Conservation (phyloP, 176 grass and related monocot species). For the Bolboschoenus planiculmis region DNA sequence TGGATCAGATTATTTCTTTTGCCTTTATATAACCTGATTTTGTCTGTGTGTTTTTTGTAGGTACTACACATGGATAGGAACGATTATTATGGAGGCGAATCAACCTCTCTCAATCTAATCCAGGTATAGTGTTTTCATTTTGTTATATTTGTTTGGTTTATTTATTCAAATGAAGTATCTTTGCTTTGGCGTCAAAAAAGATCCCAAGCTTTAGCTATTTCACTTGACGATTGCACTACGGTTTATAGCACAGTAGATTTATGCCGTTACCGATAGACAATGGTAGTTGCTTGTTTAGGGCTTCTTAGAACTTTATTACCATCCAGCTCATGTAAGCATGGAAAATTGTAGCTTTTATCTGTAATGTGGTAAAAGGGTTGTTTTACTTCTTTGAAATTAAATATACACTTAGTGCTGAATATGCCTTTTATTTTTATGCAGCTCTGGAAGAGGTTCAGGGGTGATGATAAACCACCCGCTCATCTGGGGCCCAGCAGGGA, state of each 20-base stretch:
- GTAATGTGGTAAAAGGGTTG: background rate
- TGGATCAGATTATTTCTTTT: background rate
- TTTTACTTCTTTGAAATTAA: background rate
- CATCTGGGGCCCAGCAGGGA: conserved; percentile 68
- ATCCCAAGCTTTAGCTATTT: background rate
- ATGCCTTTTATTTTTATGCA: conserved; percentile 10
- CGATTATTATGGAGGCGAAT: conserved; percentile 86
- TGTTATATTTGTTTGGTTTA: background rate
- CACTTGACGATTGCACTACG: background rate
- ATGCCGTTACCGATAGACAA: background rate
- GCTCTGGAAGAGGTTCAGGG: conserved; percentile 91
- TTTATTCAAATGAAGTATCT: background rate
- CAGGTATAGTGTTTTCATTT: conserved; percentile 31
- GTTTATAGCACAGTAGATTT: background rate
- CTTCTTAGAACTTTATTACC: background rate
- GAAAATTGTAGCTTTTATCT: background rate
- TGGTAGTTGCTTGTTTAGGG: background rate
- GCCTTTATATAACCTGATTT: background rate
- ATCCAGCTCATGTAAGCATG: background rate
- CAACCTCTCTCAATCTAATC: conserved; percentile 68
- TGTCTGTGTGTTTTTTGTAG: conserved; percentile 20
- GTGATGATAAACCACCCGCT: conserved; percentile 40
- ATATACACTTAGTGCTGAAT: background rate
- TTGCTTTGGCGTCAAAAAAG: background rate
- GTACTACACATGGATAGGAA: conserved; percentile 94